Evolutionary conservation across 495 filamentous ascomycete species (phyloP).

Genomic region (Pseudotulostoma volvatum): DNA sequence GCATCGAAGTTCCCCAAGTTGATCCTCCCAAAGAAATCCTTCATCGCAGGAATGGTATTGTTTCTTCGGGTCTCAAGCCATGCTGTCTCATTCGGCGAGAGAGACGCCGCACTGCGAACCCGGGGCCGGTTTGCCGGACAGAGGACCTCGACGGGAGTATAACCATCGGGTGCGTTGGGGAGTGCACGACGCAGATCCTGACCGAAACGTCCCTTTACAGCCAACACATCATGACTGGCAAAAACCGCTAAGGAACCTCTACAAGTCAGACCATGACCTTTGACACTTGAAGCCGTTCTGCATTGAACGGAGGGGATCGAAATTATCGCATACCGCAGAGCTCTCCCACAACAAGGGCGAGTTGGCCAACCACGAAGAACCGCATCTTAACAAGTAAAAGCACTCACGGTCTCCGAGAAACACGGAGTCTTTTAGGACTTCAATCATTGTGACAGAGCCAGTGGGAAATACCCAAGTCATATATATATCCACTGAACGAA

Average conservation of each 20-base stretch:
- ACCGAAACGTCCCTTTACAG: background rate
- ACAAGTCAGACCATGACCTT: no score
- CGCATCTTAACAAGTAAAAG: background rate
- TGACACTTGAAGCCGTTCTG: no score
- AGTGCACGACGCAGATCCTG: conserved; percentile 8
- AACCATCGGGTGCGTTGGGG: conserved; percentile 25
- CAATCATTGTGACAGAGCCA: no score
- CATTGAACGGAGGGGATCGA: no score
- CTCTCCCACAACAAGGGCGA: background rate
- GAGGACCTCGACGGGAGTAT: conserved; percentile 18
- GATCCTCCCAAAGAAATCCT: conserved; percentile 46
- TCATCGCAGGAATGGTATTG: conserved; percentile 47
- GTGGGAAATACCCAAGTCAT: no score
- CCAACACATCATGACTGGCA: background rate
- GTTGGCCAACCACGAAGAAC: background rate
- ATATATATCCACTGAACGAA: no score
- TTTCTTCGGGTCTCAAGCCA: conserved; percentile 43
- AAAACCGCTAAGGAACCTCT: background rate
- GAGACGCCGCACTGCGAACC: conserved; percentile 30
- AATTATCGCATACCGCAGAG: background rate
- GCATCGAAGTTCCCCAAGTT: conserved; percentile 62
- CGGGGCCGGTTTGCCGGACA: conserved; percentile 26
- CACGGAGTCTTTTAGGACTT: no score
- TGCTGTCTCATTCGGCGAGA: conserved; percentile 48
- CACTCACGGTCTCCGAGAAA: no score